Conservation (phyloP, 163 green algal species). For the Chlorella variabilis region DNA sequence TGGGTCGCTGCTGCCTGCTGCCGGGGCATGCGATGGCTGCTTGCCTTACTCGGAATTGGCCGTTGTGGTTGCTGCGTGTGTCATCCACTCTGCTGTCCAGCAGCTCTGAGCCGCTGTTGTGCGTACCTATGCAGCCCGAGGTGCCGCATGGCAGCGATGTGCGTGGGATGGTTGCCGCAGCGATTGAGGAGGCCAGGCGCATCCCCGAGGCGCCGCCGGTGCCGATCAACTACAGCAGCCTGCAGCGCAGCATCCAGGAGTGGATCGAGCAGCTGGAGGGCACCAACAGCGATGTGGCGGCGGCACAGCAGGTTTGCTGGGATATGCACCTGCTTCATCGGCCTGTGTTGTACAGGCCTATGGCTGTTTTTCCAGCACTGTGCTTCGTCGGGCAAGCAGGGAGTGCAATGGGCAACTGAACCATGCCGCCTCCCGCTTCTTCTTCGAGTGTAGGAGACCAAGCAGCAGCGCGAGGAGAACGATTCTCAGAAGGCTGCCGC, state of each 20-base stretch:
- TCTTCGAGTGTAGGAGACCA: background rate
- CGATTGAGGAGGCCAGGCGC: conserved; percentile 6
- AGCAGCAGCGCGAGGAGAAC: background rate
- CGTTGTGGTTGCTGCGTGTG: background rate
- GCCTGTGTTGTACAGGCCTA: no score
- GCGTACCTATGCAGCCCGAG: background rate
- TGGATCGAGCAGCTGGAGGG: conserved; percentile 32
- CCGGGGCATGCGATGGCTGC: background rate
- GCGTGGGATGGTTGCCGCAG: background rate
- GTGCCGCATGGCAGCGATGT: background rate
- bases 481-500: background rate
- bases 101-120: background rate
- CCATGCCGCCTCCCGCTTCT: no score
- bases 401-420: no score
- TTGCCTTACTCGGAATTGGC: background rate
- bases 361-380: no score
- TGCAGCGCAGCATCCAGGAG: conserved; percentile 18
- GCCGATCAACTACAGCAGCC: conserved; percentile 12
- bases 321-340: no score
- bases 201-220: background rate
- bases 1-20: no score
- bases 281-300: conserved; percentile 3
- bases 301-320: conserved; percentile 4
- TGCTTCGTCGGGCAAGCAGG: no score
- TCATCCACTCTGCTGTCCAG: background rate